Conservation (phyloP, 305 asterid genomes). For the Solanum chacoense region DNA sequence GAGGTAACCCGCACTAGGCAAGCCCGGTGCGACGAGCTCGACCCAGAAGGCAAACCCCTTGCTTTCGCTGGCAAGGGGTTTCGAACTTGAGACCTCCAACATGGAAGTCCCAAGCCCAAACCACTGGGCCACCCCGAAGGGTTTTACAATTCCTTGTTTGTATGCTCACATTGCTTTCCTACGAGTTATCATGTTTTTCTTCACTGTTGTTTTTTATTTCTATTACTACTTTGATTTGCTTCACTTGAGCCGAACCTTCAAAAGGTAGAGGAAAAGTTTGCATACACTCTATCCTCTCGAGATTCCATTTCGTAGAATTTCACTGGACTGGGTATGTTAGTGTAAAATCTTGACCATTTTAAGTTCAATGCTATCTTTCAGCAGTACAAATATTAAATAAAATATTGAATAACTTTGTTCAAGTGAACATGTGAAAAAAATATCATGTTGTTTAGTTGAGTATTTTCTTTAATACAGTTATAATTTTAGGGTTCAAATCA, state of each 20-base stretch:
- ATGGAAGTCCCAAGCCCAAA: too few relatives aligned
- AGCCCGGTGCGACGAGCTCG: too few relatives aligned
- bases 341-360: not conserved
- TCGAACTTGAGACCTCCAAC: too few relatives aligned
- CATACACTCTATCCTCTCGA: not conserved
- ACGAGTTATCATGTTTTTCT: not conserved
- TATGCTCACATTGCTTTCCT: not conserved
- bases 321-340: fast-evolving
- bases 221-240: not conserved
- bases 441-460: not conserved
- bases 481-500: not conserved
- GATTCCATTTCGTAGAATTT: not conserved
- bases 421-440: not conserved
- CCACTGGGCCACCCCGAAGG: too few relatives aligned
- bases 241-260: not conserved
- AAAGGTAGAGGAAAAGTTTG: not conserved
- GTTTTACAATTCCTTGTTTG: not conserved
- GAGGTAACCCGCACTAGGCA: too few relatives aligned
- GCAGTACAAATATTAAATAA: not conserved
- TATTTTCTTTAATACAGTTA: not conserved
- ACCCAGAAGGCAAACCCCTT: too few relatives aligned
- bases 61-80: too few relatives aligned
- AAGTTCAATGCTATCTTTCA: not conserved
- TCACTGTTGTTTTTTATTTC: not conserved
- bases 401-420: not conserved